These are phyloP conservation scores for Nicotiana paniculata DNA, from an alignment of 257 asterid genomes.

Conservation along the genomic window DNA sequence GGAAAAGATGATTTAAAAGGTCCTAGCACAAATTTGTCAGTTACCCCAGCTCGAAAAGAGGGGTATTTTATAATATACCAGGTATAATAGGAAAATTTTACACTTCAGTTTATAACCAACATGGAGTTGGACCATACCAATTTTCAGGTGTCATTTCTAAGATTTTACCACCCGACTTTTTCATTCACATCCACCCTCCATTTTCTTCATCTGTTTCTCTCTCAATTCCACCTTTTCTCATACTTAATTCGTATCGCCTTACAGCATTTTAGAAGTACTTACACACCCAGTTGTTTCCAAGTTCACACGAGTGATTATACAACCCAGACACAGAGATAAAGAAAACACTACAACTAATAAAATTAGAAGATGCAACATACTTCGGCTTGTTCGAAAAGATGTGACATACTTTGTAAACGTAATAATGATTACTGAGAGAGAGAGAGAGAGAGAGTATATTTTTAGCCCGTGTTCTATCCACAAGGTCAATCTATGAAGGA, in stretches of 20 bases:
- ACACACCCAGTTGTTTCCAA: background rate
- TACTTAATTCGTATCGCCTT: background rate
- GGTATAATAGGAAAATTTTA: background rate
- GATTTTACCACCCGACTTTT: too few relatives aligned
- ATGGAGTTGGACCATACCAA: too few relatives aligned
- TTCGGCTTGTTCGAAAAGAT: too few relatives aligned
- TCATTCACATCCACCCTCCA: background rate
- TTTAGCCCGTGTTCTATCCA: background rate
- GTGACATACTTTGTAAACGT: background rate
- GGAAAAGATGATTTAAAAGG: background rate
- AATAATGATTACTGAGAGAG: background rate
- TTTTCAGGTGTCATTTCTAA: too few relatives aligned
- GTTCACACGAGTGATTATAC: background rate
- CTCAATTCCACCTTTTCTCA: background rate
- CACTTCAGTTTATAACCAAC: too few relatives aligned
- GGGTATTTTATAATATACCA: background rate
- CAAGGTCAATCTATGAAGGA: background rate
- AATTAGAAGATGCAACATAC: too few relatives aligned
- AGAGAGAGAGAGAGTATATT: background rate
- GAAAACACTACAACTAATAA: background rate
- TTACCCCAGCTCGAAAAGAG: background rate
- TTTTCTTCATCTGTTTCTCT: background rate
- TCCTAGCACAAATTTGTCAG: background rate
- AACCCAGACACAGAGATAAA: background rate
- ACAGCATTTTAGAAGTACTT: background rate